Conservation (phyloP, 2,329 filamentous ascomycete species). For the Mollisiaceae sp. region DNA sequence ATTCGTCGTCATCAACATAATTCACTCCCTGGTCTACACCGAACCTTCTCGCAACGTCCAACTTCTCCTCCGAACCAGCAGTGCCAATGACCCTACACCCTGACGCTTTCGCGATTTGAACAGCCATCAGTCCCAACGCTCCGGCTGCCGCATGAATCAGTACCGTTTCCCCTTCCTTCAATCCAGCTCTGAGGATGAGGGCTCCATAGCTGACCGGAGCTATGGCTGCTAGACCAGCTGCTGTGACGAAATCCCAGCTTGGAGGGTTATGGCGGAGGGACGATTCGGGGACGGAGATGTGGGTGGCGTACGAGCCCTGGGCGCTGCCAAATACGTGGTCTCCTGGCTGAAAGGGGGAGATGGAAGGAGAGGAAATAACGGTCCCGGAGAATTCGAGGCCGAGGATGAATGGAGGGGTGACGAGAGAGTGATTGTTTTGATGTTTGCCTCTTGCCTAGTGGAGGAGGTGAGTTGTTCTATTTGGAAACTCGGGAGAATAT, state of each 20-base stretch:
- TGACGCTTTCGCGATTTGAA: conserved; percentile 58
- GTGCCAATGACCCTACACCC: conserved; percentile 60
- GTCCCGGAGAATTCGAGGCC: conserved; percentile 66
- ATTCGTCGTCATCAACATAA: conserved; percentile 46
- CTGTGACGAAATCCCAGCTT: conserved; percentile 31
- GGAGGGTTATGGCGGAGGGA: conserved; percentile 45
- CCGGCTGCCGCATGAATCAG: conserved; percentile 44
- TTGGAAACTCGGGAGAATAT: neutral
- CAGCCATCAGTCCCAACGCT: conserved; percentile 55
- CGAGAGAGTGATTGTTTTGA: conserved; percentile 63
- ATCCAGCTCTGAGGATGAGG: conserved; percentile 29
- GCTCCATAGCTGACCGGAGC: conserved; percentile 36
- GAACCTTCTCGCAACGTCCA: conserved; percentile 45
- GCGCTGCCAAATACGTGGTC: conserved; percentile 59
- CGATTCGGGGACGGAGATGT: conserved; percentile 48
- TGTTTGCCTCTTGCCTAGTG: conserved; percentile 57
- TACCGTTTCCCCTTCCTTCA: conserved; percentile 38
- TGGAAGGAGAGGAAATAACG: conserved; percentile 47
- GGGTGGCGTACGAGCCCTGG: conserved; percentile 58
- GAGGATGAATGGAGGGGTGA: conserved; percentile 60
- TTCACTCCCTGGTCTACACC: conserved; percentile 51
- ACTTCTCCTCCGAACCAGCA: conserved; percentile 53
- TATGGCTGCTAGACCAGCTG: conserved; percentile 36
- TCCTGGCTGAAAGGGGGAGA: conserved; percentile 49
- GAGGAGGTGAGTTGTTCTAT: neutral